Conservation (phyloP, 129 eudicot genomes). For the Chrysanthemum seticuspe region DNA sequence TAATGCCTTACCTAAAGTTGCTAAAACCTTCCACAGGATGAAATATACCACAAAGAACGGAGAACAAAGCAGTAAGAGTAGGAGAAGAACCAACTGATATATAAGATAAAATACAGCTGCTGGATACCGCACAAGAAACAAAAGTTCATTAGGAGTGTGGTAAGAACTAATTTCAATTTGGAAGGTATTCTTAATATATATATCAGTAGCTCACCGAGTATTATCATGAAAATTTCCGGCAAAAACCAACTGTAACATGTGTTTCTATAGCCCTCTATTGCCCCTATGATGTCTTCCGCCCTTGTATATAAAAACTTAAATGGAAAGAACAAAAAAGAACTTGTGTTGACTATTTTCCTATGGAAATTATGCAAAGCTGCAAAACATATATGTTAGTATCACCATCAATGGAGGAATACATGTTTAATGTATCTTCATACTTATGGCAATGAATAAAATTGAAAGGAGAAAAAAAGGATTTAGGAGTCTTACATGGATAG, state of each 20-base stretch:
- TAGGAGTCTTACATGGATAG: constrained; percentile 9
- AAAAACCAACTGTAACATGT: background rate
- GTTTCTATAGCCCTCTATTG: background rate
- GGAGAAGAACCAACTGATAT: constrained; percentile 13
- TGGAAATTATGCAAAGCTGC: constrained; percentile 8
- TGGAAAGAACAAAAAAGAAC: background rate
- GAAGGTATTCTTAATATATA: too few species aligned
- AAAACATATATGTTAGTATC: background rate
- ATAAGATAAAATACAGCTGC: background rate
- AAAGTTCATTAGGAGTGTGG: background rate
- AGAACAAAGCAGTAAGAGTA: background rate
- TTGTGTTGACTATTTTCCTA: background rate
- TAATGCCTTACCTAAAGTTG: background rate
- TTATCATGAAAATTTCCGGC: background rate
- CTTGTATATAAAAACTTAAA: background rate
- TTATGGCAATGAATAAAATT: too few species aligned
- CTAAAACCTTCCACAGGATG: constrained; percentile 2
- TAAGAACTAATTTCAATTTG: too few species aligned
- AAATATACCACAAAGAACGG: constrained; percentile 7
- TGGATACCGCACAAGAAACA: background rate
- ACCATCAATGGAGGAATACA: too few species aligned
- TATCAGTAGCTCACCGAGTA: constrained; percentile 2
- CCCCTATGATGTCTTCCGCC: background rate
- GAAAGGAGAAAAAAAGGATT: too few species aligned
- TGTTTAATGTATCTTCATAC: too few species aligned